Conservation (phyloP, 2,329 filamentous ascomycete genomes). For the Parafenestella ontariensis region DNA sequence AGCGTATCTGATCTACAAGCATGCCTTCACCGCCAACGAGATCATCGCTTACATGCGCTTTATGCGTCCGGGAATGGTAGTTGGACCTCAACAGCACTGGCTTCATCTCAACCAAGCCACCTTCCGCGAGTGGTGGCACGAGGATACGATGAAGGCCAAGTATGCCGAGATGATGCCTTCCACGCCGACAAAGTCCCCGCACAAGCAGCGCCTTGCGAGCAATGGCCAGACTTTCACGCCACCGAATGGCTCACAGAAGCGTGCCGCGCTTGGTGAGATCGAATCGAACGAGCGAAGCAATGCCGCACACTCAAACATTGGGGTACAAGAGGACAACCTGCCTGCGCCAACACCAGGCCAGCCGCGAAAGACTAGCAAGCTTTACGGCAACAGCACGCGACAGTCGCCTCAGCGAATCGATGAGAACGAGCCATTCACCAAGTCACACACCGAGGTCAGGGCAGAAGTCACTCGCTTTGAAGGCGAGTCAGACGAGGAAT, state of each 20-base stretch:
- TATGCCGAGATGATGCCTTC: slow-evolving; percentile 68
- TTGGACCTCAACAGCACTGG: slow-evolving; percentile 98
- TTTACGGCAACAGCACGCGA: slow-evolving; percentile 65
- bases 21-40: slow-evolving; percentile 97
- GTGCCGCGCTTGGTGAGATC: slow-evolving; percentile 92
- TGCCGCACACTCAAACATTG: slow-evolving; percentile 57
- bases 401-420: slow-evolving; percentile 44
- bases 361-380: slow-evolving; percentile 84
- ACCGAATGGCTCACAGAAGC: slow-evolving; percentile 76
- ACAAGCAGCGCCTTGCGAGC: slow-evolving; percentile 61
- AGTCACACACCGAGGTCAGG: slow-evolving; percentile 66
- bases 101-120: slow-evolving; percentile 94
- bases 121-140: slow-evolving; percentile 98
- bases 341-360: slow-evolving; percentile 96
- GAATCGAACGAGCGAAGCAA: slow-evolving; percentile 73
- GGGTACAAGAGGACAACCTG: slow-evolving; percentile 85
- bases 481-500: slow-evolving; percentile 81
- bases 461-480: slow-evolving; percentile 63
- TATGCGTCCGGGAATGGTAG: slow-evolving; percentile 98
- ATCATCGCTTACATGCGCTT: slow-evolving; percentile 98
- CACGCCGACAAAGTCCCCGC: slow-evolving; percentile 63
- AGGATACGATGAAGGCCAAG: slow-evolving; percentile 80
- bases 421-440: slow-evolving; percentile 61
- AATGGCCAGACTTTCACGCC: slow-evolving; percentile 80
- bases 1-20: slow-evolving; percentile 95